Percentiles rank a stretch among this genome's conserved stretches.
These are phyloP conservation scores for Podila verticillata DNA, from an alignment of 192 early-diverging fungal genomes.

Conservation along the genomic window DNA sequence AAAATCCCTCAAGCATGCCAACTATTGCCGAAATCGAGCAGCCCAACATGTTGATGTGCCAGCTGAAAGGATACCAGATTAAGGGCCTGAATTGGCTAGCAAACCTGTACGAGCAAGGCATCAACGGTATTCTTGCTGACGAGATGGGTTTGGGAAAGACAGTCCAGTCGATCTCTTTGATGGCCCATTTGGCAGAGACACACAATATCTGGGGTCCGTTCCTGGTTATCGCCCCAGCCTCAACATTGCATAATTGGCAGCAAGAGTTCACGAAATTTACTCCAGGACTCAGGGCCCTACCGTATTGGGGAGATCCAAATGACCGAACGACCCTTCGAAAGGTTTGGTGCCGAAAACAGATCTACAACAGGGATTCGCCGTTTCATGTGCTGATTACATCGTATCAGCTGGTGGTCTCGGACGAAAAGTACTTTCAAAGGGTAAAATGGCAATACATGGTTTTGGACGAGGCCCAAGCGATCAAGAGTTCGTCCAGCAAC, in stretches of 20 bases:
- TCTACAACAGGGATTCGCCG: conserved; percentile 76
- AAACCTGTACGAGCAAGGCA: conserved; percentile 86
- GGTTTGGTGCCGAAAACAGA: conserved; percentile 80
- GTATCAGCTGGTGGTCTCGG: conserved; percentile 86
- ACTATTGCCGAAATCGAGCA: conserved; percentile 78
- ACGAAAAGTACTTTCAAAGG: conserved; percentile 81
- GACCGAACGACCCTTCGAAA: conserved; percentile 86
- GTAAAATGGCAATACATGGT: conserved; percentile 97
- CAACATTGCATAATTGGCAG: conserved; percentile 94
- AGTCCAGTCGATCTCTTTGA: conserved; percentile 89
- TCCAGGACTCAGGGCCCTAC: conserved; percentile 79
- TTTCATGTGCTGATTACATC: conserved; percentile 91
- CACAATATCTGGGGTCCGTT: conserved; percentile 93
- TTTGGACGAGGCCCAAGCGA: conserved; percentile 93
- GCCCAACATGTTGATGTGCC: conserved; percentile 89
- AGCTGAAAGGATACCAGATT: conserved; percentile 83
- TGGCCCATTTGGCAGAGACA: conserved; percentile 87
- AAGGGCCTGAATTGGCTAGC: conserved; percentile 90
- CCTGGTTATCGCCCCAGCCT: conserved; percentile 88
- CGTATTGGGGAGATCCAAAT: conserved; percentile 88
- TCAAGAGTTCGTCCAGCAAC: conserved; percentile 87
- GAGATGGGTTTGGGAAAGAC: conserved; percentile 92
- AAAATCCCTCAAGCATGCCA: conserved; percentile 80
- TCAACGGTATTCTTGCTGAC: conserved; percentile 91
- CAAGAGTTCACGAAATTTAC: conserved; percentile 86